Base-by-base conservation (phyloP, 805 yeast genomes). In the Spathaspora boniae region DNA sequence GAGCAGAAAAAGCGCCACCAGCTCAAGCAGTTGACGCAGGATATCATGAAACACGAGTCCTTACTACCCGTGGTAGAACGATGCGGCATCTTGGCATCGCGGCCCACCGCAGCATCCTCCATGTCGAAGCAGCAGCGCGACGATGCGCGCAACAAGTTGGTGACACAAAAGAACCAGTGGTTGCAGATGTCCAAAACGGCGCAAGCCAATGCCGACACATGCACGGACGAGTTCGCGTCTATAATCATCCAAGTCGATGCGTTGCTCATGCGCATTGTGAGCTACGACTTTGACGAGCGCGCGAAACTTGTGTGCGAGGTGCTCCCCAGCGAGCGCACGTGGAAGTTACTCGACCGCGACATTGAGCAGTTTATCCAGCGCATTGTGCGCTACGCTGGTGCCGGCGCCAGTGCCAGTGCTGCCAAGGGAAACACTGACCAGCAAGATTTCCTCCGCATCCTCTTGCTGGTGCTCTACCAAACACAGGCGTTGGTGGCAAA, bases 231-330 rank as follows among this genome's bases (percentile, higher is more conserved):
- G 27, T 42, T 58, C 2, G 16, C 50, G 4, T 41, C 53, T 5
- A 33, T 60, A 8, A 43, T 60, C 4, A 47, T 58, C 7, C 47
- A 48, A 20, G 38, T 61, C 6, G 68, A 62, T 36, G 44, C 58
- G 3, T 25, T 62, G 11, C 41, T 60, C 15, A 29, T 56, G 21
- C 47, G 44, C 33, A 48, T 56, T 36, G 48, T 60, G 2, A 42
- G 63, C 0, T 52, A 48, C 37, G 62, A 58, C 35, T 58, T 46
- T 31, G 65, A 62, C 36, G 67, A 62, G 26, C 46, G 54, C 26
- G 50, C 56, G 34, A 59, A 57, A 41, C 36, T 47, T 8, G 38
- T 54, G 3, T 42, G 50, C 31, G 48, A 44, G 15, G 50, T 53
- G 4, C 40, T 51, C 21, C 60, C 62, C 8, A 54, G 56, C 43